phyloP scores from a whole-genome alignment of 352 stramenopile genomes.

The Phytophthora pini region DNA sequence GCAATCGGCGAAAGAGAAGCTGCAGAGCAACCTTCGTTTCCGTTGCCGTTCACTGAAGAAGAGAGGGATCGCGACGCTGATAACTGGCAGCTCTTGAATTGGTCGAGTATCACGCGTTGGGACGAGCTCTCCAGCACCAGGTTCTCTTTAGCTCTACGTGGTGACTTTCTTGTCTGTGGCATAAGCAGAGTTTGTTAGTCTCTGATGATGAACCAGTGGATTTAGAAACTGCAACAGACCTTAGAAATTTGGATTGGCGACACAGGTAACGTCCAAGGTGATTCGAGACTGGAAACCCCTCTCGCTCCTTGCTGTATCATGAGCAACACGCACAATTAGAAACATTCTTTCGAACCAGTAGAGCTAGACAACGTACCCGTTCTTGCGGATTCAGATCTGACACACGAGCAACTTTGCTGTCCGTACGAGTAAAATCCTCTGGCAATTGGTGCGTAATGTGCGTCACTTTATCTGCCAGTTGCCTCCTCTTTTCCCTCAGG shows the following conservation, averaged over 20 bases:
- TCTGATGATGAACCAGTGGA: not conserved
- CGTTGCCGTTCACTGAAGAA: not conserved
- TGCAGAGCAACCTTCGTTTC: too few species aligned
- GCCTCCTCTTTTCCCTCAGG: constrained; percentile 38
- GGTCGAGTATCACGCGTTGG: constrained; percentile 55
- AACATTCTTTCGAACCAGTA: not conserved
- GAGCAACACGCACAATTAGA: constrained; percentile 1
- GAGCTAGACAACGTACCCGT: constrained; percentile 29
- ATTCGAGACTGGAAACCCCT: constrained; percentile 12
- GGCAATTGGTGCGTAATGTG: constrained; percentile 41
- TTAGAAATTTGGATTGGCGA: constrained; percentile 56
- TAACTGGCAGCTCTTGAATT: constrained; percentile 56
- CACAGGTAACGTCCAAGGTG: constrained; percentile 41
- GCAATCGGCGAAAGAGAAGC: too few species aligned
- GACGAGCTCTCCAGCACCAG: constrained; percentile 56
- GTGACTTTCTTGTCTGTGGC: constrained; percentile 12
- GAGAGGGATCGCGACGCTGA: constrained; percentile 14
- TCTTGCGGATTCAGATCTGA: constrained; percentile 52
- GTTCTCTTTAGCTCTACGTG: constrained; percentile 43
- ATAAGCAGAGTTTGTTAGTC: not conserved
- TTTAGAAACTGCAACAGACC: constrained; percentile 13
- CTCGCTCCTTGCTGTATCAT: constrained; percentile 7
- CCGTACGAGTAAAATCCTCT: constrained; percentile 36
- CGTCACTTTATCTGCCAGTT: constrained; percentile 58
- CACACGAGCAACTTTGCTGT: constrained; percentile 30